Evolutionary conservation across 208 protist species (phyloP), one percentile per base, ranked within the genome.

Genomic region (Tritrichomonas musculus): DNA sequence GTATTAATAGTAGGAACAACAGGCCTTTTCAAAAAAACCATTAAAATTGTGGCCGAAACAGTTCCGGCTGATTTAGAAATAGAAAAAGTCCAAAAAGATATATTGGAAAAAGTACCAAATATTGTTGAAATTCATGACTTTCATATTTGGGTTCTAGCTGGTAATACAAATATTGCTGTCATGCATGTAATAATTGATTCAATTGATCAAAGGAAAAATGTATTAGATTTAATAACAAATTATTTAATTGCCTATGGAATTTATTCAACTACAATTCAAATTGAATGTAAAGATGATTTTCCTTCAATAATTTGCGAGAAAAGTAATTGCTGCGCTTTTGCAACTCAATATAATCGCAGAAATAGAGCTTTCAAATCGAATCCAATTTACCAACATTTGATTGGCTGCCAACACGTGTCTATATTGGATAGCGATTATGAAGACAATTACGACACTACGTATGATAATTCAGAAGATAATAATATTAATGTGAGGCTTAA

Each of bases 51-150:
- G 8, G 27, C 94, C 25, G 92, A 95, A 27, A 25, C 33, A 41
- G 57, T 64, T 36, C 94, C 94, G 33, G 50, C 36, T 17, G 4
- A 20, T 25, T 92, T 95, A n/a, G 44, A 93, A 27, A 22, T 65
- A 20, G 66, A 93, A 11, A 36, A 77, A 33, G 41, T 95, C 8
- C 93, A 92, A 33, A 36, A 39, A 14, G 36, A 92, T 22, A 8
- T 95, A 0, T 64, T 93, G 14, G 44, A 57, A 20, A 72, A 41
- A 17, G 39, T 95, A 25, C 36, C 39, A 77, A 55, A 36, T 20
- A 92, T 95, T 64, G 36, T 80, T 60, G 93, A 33, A 33, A 50
- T 95, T 41, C 94, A 95, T 66, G 94, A 95, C 30, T 47, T 95
- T 22, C 94, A 95, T 84, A 25, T 95, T 44, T 95, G 94, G 94